Percentiles rank a stretch among this genome's conserved stretches.
These are phyloP conservation scores for Dryas integrifolia DNA, from an alignment of 331 rosid genomes.

Conservation along the genomic window DNA sequence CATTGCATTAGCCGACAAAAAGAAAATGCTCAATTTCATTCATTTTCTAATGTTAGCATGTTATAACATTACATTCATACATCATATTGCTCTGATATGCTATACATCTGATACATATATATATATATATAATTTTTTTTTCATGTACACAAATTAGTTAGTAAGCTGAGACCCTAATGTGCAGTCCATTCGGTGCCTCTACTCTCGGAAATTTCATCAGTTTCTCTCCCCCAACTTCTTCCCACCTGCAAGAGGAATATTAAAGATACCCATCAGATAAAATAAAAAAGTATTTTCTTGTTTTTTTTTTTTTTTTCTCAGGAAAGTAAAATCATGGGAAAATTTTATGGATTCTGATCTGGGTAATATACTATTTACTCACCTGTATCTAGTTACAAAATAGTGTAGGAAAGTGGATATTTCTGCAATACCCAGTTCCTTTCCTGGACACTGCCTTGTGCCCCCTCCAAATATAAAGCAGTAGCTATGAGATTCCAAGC, in stretches of 20 bases:
- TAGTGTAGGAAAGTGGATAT: slow-evolving; percentile 85
- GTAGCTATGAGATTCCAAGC: slow-evolving; percentile 53
- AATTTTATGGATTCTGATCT: neutral
- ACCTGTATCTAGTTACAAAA: slow-evolving; percentile 95
- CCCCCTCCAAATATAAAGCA: slow-evolving; percentile 91
- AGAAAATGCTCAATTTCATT: slow-evolving; percentile 37
- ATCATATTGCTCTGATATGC: slow-evolving; percentile 9
- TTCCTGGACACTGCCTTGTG: slow-evolving; percentile 87
- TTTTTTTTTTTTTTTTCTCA: too few relatives aligned
- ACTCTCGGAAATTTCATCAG: slow-evolving; percentile 93
- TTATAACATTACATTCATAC: slow-evolving; percentile 22
- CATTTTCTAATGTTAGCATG: slow-evolving; percentile 52
- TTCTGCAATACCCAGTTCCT: slow-evolving; percentile 82
- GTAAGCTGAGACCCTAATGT: slow-evolving; percentile 68
- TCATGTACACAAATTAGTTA: slow-evolving; percentile 55
- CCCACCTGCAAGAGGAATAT: slow-evolving; percentile 65
- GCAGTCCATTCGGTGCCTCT: slow-evolving; percentile 93
- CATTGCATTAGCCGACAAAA: slow-evolving; percentile 9
- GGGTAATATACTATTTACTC: slow-evolving; percentile 1
- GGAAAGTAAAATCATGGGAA: neutral
- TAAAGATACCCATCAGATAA: neutral
- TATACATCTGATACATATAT: slow-evolving; percentile 12
- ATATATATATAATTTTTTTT: slow-evolving; percentile 31
- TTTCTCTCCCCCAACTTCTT: slow-evolving; percentile 93
- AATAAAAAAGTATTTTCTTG: neutral